Percentiles rank a stretch among this genome's conserved stretches.
Evolutionary conservation across 2,329 filamentous ascomycete genomes (phyloP).

Genomic region (Aureobasidium leucospermi): DNA sequence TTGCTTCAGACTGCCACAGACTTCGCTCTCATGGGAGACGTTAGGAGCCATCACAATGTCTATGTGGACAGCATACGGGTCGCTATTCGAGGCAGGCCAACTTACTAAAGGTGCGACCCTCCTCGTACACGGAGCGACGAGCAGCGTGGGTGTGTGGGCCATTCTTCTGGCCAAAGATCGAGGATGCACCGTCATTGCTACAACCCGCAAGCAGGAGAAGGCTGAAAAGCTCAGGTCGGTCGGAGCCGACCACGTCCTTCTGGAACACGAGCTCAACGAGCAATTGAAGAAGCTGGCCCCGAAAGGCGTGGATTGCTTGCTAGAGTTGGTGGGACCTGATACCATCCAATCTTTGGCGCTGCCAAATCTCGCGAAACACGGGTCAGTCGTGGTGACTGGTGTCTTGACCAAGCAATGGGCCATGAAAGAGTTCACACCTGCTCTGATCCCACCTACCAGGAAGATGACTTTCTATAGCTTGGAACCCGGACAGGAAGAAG

Average conservation of each 20-base stretch:
- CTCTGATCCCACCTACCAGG: conserved; percentile 7
- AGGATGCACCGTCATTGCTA: conserved; percentile 14
- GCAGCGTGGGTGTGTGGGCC: conserved; percentile 12
- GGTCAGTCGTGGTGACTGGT: conserved; percentile 11
- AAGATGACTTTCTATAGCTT: conserved; percentile 13
- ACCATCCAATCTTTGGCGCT: not conserved
- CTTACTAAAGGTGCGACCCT: not conserved
- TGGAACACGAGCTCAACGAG: conserved; percentile 2
- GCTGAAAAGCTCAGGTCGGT: not conserved
- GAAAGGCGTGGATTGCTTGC: conserved; percentile 6
- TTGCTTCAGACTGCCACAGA: not conserved
- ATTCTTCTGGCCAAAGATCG: conserved; percentile 4
- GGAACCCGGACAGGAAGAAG: conserved; percentile 5
- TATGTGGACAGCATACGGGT: conserved; percentile 12
- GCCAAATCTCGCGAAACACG: conserved; percentile 2
- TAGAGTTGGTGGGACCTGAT: conserved; percentile 10
- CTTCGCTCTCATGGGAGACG: conserved; percentile 1
- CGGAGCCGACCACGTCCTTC: conserved; percentile 13
- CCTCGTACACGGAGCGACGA: conserved; percentile 10
- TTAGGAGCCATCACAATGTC: conserved; percentile 7
- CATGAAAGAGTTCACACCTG: conserved; percentile 3
- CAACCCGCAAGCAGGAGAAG: conserved; percentile 10
- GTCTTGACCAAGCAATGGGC: conserved; percentile 11
- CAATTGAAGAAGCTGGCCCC: conserved; percentile 1
- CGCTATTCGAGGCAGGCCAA: conserved; percentile 1